Evolutionary conservation across 441 rosid genomes (phyloP), one percentile per base, ranked within the genome.

Genomic region (Eutrema salsugineum): DNA sequence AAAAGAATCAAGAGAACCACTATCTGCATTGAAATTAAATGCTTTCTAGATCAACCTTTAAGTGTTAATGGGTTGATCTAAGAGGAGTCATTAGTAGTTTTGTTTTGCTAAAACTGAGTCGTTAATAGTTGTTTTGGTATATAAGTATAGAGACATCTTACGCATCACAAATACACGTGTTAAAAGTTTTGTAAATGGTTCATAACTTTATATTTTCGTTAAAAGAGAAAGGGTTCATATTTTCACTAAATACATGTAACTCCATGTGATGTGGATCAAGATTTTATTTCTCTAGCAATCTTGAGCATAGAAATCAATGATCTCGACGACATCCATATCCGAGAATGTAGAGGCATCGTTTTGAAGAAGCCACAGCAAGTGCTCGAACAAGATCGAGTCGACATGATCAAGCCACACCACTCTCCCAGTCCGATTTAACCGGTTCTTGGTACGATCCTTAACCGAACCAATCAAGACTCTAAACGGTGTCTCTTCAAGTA

Each of bases 371-470:
- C 95, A 93, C 69, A 93, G 12, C 93, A 93, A 88, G 72, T 93
- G 98, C 81, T 93, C 98, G 56, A 90, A 93, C 80, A 93, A 70
- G 54, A 93, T 84, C 1, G 95, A 81, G 77, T 93, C 98, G 40
- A 93, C 84, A 49, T 77, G 80, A 65, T 85, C 85, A 51, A 90
- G 86, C 30, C 79, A 75, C 10, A 90, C 71, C 17, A 82, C 88
- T 63, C 79, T 83, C 43, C 53, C 68, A 14, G 50, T 71, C 61
- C 66, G 56, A 57, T 63, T 61, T 2, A 28, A 28, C 15, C 70
- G 66, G 16, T 77, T 56, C 20, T 53, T 54, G 14, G 40, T 47
- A n/a, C 68, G 63, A 60, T 74, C 75, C 6, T 54, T 76, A 40
- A 46, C 77, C 3, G 78, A 71, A 11, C 82, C 75, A 1, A 93